Evolutionary conservation across 805 yeast species (phyloP), one percentile per base, ranked within the genome.

Genomic region (Kluyveromyces starmeri): DNA sequence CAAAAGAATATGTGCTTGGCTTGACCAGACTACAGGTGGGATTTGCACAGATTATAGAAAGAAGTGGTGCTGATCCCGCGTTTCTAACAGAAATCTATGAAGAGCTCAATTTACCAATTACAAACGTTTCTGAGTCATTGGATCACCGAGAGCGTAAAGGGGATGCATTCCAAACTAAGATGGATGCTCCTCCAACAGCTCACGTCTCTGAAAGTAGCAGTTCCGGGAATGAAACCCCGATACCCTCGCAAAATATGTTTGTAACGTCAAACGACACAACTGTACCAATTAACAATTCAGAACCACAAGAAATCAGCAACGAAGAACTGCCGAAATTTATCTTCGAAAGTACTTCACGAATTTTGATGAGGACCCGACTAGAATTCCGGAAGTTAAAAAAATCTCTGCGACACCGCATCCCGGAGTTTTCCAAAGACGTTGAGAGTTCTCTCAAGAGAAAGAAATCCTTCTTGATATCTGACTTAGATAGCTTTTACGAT

Each of bases 81-180:
- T 42, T 42, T 17, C 30, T 42, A 23, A 27, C 37, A 26, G 28
- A 36, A 23, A 18, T 32, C 11, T 42, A 33, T 24, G 22, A 20
- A 7, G 40, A 37, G 18, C 40, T 42, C 7, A 27, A 28, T 13
- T n/a, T 39, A 4, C 33, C 33, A 5, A 13, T 14, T 7, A 26
- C n/a, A n/a, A n/a, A n/a, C n/a, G n/a, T n/a, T n/a, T n/a, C n/a
- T n/a, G n/a, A n/a, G n/a, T n/a, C n/a, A n/a, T n/a, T n/a, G n/a
- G n/a, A n/a, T n/a, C n/a, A n/a, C n/a, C n/a, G n/a, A n/a, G n/a
- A n/a, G n/a, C n/a, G n/a, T n/a, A n/a, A n/a, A n/a, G n/a, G n/a
- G n/a, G n/a, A n/a, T n/a, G n/a, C n/a, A n/a, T n/a, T n/a, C n/a
- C n/a, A n/a, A n/a, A n/a, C n/a, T n/a, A n/a, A n/a, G n/a, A n/a